Base-by-base conservation (phyloP, 495 filamentous ascomycete genomes). In the Aspergillus egyptiacus region DNA sequence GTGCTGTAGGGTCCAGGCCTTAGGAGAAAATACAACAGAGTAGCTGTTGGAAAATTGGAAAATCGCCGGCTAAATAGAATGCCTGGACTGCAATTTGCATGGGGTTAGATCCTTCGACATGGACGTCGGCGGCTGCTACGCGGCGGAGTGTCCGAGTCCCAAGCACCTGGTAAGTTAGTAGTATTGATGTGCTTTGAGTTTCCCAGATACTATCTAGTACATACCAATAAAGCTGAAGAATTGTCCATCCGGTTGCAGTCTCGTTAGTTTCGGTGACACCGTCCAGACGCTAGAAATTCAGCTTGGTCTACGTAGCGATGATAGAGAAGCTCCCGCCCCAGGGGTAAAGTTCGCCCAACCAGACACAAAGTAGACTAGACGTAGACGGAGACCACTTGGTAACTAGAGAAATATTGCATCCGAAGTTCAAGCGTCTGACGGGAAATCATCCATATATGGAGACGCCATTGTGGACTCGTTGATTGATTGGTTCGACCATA, bases 41-140 rank as follows among this genome's bases (percentile, higher is more conserved):
- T 32, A 32, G n/a, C n/a, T n/a, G n/a, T n/a, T n/a, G n/a, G n/a
- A n/a, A n/a, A n/a, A n/a, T n/a, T n/a, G n/a, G n/a, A n/a, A n/a
- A n/a, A n/a, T n/a, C n/a, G n/a, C n/a, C n/a, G n/a, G n/a, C n/a
- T n/a, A n/a, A n/a, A n/a, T n/a, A n/a, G n/a, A n/a, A 33, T 44
- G 41, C 27, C 13, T 44, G 10, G 18, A 13, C 10, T 13, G 22
- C 22, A 33, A 15, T 5, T 15, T 33, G 41, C 6, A 27, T 2
- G 11, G 41, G 41, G 25, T 24, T 44, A 5, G 27, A 46, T 46
- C 43, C 43, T 46, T 46, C 43, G 9, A 46, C n/a, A 36, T 36
- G 10, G 17, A 20, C 19, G 32, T 17, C 31, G 27, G 31, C 43
- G 43, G 43, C 11, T 46, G 31, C 19, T 25, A 18, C 43, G 43